Base-by-base conservation (phyloP, 2,329 filamentous ascomycete genomes). In the Penicillium glabrum region DNA sequence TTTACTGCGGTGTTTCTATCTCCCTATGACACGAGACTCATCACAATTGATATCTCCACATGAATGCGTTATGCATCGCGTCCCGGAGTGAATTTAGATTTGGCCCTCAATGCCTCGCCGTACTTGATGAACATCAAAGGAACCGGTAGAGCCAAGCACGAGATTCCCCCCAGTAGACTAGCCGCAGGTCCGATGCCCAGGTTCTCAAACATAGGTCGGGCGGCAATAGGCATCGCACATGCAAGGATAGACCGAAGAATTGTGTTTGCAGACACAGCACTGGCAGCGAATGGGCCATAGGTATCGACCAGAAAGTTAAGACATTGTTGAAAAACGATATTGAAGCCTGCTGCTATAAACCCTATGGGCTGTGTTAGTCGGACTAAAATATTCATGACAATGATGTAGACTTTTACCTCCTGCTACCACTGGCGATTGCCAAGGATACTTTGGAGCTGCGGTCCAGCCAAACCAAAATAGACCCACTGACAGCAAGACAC, bases 311-410 rank as follows among this genome's bases (percentile, higher is more conserved):
- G 68, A 47, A 76, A 80, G 58, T 80, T 81, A 55, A 82, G 71
- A 50, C 77, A 79, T 61, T 77, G 76, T 56, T 79, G 76, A 59
- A 80, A 80, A 26, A 78, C 73, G 7, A 73, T 68, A 55, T 76
- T 79, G 68, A 80, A 80, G 14, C 79, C 79, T 5, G 72, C 73
- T 1, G 78, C 79, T 45, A 82, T 77, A 51, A 80, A 77, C 1
- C 48, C 48, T 52, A 19, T 29, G 21, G 11, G 6, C 16, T 1
- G 59, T 65, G 26, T 37, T 39, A 39, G 44, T 43, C 26, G 45
- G 37, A 11, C 2, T 14, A 16, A 27, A 6, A 21, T 43, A 1
- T 3, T 10, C n/a, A 43, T 7, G 14, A n/a, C 16, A 41, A 11
- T 37, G 49, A 24, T 41, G 16, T 24, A 23, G 26, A 23, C 45